Evolutionary conservation across 768 basidiomycete species (phyloP).

Genomic region (Pulveroboletus sp.): DNA sequence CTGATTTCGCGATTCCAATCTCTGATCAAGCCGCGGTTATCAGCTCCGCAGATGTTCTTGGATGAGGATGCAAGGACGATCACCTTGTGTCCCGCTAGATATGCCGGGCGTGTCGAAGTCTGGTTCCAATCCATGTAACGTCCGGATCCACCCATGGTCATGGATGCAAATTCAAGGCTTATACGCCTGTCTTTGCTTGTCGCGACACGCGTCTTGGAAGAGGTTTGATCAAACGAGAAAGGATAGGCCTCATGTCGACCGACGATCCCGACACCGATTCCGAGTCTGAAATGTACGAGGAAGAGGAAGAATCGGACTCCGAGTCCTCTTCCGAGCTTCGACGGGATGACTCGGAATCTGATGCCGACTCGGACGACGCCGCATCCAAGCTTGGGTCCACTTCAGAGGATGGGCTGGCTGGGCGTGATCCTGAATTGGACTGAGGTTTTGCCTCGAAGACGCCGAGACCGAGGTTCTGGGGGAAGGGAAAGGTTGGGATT

Average conservation of each 20-base stretch:
- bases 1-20: no score
- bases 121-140: neutral
- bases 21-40: no score
- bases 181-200: conserved; percentile 34
- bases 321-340: conserved; percentile 13
- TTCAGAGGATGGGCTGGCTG: conserved; percentile 15
- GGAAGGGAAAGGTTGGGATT: neutral
- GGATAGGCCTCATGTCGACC: conserved; percentile 38
- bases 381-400: neutral
- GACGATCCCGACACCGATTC: conserved; percentile 15
- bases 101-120: neutral
- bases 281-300: conserved; percentile 11
- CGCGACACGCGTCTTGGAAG: conserved; percentile 40
- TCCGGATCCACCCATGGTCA: neutral
- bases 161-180: neutral
- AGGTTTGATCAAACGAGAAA: conserved; percentile 45
- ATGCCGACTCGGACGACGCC: conserved; percentile 11
- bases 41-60: no score
- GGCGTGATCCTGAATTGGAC: conserved; percentile 15
- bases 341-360: conserved; percentile 11
- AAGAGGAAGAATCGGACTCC: conserved; percentile 3
- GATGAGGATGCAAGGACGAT: no score
- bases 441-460: conserved; percentile 45
- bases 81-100: neutral
- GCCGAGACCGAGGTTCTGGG: conserved; percentile 65